Conservation (phyloP, 192 early-diverging fungal genomes). For the Coemansia sp. region DNA sequence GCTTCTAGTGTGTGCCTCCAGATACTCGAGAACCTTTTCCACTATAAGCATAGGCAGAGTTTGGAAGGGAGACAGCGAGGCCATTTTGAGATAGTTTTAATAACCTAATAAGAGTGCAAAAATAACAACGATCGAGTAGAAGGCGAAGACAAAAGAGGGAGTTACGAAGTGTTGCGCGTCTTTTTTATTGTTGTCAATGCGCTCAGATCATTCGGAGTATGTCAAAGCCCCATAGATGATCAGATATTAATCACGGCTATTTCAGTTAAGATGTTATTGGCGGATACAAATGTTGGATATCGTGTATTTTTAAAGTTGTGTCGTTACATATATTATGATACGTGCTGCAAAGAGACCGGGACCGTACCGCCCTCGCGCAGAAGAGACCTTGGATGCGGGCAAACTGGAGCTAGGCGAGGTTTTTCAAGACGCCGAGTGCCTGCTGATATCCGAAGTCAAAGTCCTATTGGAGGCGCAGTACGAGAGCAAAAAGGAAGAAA, state of each 20-base stretch:
- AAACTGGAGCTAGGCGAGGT: constrained; percentile 56
- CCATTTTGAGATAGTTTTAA: not conserved
- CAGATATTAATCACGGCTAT: no score
- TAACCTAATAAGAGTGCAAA: not conserved
- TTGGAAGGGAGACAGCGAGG: not conserved
- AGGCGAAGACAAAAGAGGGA: no score
- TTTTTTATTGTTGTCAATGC: no score
- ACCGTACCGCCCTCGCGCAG: constrained; percentile 26
- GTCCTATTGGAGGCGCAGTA: constrained; percentile 71
- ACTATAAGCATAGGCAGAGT: not conserved
- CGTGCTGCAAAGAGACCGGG: not conserved
- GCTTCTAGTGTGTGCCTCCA: not conserved
- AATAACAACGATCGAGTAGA: not conserved
- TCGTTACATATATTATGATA: not conserved
- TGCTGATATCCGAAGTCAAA: constrained; percentile 72
- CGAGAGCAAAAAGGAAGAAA: constrained; percentile 58
- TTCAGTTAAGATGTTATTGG: no score
- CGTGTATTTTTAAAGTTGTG: not conserved
- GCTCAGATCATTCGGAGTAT: no score
- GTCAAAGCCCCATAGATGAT: no score
- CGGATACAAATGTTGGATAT: not conserved
- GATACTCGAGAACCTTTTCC: not conserved
- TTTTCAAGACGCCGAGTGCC: constrained; percentile 71
- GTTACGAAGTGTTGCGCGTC: no score
- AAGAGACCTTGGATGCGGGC: constrained; percentile 45